Evolutionary conservation across 2,329 filamentous ascomycete species (phyloP), one percentile per base, ranked within the genome.

Genomic region (Talaromyces sp.): DNA sequence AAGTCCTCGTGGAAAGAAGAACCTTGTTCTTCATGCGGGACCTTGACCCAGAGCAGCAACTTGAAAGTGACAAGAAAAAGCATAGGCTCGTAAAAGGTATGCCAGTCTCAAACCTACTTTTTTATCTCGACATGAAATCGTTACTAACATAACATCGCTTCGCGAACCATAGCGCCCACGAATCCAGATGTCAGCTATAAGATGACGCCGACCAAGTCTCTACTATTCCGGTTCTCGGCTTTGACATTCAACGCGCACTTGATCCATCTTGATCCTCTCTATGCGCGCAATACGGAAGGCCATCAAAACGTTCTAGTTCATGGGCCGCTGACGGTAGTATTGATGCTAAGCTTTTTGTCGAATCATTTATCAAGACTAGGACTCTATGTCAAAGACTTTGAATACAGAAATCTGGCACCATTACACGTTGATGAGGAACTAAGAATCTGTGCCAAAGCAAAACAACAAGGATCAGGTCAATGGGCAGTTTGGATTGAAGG

Each of bases 231-330:
- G 66, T 98, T 94, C 82, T 95, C 90, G 22, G 93, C 93, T 0
- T 85, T 99, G 39, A 94, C 91, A 2, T 93, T 92, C 82, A 99
- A 99, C 77, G 92, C 92, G 1, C 95, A 99, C 78, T 83, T 85
- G 16, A 97, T 99, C 70, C 95, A 99, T 78, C 83, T 96, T 24
- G 91, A 97, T 75, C 85, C 84, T 1, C 73, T 83, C 50, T 96
- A 92, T 78, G 88, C 88, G 60, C 84, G 84, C 45, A 80, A 85
- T 13, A 81, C 88, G 13, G 95, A 98, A 76, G 90, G 90, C 11
- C 89, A 96, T 74, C 84, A 84, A 5, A 86, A 88, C 66, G 81
- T 92, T 31, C 84, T 98, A 16, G 91, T 98, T 63, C 95, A 98
- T 72, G 95, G 95, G 0, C 94, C 95, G 0, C 81, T 99, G 62